Percentiles rank a stretch among this genome's conserved stretches.
Evolutionary conservation across 306 rosid species (phyloP).

Genomic region (Calophaca sinica): DNA sequence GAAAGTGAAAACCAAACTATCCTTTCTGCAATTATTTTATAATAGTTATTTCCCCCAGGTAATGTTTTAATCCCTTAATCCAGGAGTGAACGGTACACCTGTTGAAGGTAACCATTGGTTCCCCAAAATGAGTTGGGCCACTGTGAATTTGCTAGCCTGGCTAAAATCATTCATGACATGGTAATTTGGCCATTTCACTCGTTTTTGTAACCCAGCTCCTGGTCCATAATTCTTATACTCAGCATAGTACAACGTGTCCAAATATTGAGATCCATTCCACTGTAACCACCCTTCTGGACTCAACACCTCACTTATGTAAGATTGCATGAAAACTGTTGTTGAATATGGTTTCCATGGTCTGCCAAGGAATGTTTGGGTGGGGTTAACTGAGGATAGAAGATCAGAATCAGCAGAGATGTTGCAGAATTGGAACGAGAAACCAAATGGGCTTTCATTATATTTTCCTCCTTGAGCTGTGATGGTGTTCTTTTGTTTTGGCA

Average conservation of each 20-base stretch:
- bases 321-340: slow-evolving; percentile 62
- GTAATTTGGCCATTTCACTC: slow-evolving; percentile 73
- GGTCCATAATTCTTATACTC: slow-evolving; percentile 73
- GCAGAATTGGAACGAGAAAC: slow-evolving; percentile 81
- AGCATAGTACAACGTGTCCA: slow-evolving; percentile 65
- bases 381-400: slow-evolving; percentile 36
- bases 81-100: slow-evolving; percentile 61
- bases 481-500: slow-evolving; percentile 68
- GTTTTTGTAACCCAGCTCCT: slow-evolving; percentile 46
- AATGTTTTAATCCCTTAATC: slow-evolving; percentile 32
- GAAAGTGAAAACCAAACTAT: too few species aligned
- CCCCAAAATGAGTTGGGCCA: slow-evolving; percentile 66
- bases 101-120: slow-evolving; percentile 78
- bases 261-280: slow-evolving; percentile 57
- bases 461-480: slow-evolving; percentile 71
- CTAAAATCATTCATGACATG: slow-evolving; percentile 51
- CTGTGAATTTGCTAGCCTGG: slow-evolving; percentile 64
- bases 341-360: slow-evolving; percentile 78
- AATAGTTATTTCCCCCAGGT: too few species aligned
- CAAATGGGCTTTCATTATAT: too few species aligned
- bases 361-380: slow-evolving; percentile 65
- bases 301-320: slow-evolving; percentile 51
- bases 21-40: too few species aligned
- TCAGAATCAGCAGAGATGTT: slow-evolving; percentile 64
- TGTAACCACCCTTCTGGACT: slow-evolving; percentile 79